Base-by-base conservation (phyloP, 345 rosid species). In the Populus davidiana region DNA sequence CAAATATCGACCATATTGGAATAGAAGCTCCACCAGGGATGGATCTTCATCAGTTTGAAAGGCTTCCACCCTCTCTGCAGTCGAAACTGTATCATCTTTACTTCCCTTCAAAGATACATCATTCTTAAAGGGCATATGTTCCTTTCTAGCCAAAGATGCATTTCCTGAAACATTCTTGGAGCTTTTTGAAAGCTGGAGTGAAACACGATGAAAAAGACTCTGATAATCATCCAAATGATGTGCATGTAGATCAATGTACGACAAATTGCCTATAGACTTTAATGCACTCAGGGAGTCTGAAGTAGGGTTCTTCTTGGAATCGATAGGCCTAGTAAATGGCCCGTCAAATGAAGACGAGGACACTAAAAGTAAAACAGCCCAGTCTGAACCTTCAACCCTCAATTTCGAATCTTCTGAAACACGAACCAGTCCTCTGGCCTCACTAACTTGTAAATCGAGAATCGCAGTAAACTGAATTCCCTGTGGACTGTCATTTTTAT, bases 1-100 rank as follows among this genome's bases (percentile, higher is more conserved):
- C 86, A 96, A 82, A 86, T 96, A 93, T 23, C 97, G 82, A 70
- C 97, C 97, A 77, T 86, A 96, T 39, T 96, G 99, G 85, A 96
- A 92, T 0, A 96, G 78, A 69, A 96, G 94, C 80, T 86, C 94
- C 85, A 93, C 89, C 78, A 93, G 73, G 10, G 92, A 90, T 78
- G 99, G 99, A 78, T 96, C 98, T 77, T 96, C 90, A 78, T 96
- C 88, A 25, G 62, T 71, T 80, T 85, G 88, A 87, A 96, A 96
- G 66, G 93, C 89, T 79, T 81, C 81, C 67, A 96, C 86, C 84
- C 98, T 85, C 74, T 93, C 93, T 67, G 88, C 90, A 0, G 99
- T 91, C 75, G 94, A 81, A 75, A 81, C 87, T 56, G 27, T 43
- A 67, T 71, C 81, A 11, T 69, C 80, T 69, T 67, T 69, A 7